phyloP scores from a whole-genome alignment of 2,329 filamentous ascomycete genomes.

The Orbilia quercus region DNA sequence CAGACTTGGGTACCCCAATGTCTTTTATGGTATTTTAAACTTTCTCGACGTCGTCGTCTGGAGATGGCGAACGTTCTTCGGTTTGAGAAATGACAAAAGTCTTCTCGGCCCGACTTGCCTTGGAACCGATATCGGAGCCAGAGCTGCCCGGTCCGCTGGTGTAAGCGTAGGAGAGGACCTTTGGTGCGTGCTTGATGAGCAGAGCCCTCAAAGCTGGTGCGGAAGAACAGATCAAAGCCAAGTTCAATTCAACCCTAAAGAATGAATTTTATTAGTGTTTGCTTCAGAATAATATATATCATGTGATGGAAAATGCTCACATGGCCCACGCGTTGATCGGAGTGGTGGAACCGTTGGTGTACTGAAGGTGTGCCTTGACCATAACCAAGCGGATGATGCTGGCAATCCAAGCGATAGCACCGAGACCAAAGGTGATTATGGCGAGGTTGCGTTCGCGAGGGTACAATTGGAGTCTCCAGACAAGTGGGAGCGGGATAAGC shows the following conservation, averaged over 20 bases:
- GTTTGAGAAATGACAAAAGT: constrained; percentile 55
- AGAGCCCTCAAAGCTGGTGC: constrained; percentile 53
- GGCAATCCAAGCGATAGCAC: constrained; percentile 54
- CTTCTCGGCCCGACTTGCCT: constrained; percentile 51
- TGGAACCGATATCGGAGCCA: constrained; percentile 46
- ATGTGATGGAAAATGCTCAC: constrained; percentile 48
- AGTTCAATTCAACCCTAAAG: constrained; percentile 53
- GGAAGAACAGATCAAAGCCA: constrained; percentile 54
- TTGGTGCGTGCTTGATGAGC: constrained; percentile 53
- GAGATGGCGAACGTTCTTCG: constrained; percentile 52
- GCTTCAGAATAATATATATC: constrained; percentile 6
- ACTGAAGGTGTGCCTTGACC: constrained; percentile 33
- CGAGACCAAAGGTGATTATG: constrained; percentile 54
- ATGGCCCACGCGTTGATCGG: constrained; percentile 55
- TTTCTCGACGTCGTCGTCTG: constrained; percentile 45
- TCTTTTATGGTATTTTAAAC: constrained; percentile 34
- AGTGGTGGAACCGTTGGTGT: constrained; percentile 52
- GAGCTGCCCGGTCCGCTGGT: constrained; percentile 47
- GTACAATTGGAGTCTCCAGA: constrained; percentile 56
- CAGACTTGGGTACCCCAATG: constrained; percentile 54
- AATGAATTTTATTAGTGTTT: constrained; percentile 23
- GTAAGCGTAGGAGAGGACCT: constrained; percentile 54
- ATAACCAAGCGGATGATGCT: constrained; percentile 46
- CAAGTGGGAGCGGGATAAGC: constrained; percentile 54
- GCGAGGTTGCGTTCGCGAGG: constrained; percentile 51